Percentiles rank a stretch among this genome's conserved stretches.
phyloP scores from a whole-genome alignment of 176 grass and related monocot species.

The Saccharum spontaneum region DNA sequence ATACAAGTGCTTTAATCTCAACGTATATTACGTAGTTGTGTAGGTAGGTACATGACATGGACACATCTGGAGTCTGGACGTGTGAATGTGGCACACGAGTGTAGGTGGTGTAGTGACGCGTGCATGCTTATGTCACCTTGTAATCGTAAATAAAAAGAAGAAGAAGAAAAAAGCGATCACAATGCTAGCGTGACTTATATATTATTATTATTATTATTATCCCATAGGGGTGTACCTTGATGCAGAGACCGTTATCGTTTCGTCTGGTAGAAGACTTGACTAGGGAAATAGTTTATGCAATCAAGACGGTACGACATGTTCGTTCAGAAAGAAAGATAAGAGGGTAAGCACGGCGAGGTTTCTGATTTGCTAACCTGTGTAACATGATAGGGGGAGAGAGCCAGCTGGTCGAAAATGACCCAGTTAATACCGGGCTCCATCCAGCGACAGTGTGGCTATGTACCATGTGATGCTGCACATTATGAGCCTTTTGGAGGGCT shows the following conservation, averaged over 20 bases:
- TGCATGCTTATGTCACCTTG: background rate
- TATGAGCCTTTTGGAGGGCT: too few relatives aligned
- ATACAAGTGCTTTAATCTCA: too few relatives aligned
- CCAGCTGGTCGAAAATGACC: background rate
- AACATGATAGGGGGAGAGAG: background rate
- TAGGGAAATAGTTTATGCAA: background rate
- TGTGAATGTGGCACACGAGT: too few relatives aligned
- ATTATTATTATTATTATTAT: background rate
- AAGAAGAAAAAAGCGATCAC: background rate
- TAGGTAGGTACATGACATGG: background rate
- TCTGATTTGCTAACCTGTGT: background rate
- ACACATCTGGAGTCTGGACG: background rate
- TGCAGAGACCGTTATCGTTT: too few relatives aligned
- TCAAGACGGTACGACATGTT: background rate
- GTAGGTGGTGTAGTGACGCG: background rate
- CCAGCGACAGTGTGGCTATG: too few relatives aligned
- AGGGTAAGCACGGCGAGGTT: background rate
- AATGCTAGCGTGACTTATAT: background rate
- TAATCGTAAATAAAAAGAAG: background rate
- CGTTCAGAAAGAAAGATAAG: too few relatives aligned
- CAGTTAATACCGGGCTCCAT: background rate
- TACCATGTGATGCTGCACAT: background rate
- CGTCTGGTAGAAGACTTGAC: background rate
- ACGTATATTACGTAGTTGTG: too few relatives aligned
- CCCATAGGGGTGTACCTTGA: background rate